These are phyloP conservation scores for Zygotorulaspora chibaensis DNA, from an alignment of 805 yeast genomes.

Conservation along the genomic window DNA sequence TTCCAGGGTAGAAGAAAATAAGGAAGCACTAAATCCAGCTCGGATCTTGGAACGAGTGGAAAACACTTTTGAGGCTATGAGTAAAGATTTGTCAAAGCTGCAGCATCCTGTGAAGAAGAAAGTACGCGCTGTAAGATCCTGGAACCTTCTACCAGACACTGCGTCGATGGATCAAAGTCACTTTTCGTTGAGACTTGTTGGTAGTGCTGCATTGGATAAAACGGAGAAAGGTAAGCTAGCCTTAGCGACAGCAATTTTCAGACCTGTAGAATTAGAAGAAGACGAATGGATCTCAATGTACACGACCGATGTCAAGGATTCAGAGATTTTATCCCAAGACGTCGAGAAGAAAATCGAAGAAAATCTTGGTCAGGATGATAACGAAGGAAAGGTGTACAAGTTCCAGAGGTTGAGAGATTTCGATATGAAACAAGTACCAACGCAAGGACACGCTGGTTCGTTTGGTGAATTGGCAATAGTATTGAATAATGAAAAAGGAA, in stretches of 20 bases:
- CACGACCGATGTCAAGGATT: slow-evolving; percentile 44
- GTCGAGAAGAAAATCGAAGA: slow-evolving; percentile 38
- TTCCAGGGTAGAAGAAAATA: slow-evolving; percentile 22
- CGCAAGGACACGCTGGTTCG: slow-evolving; percentile 24
- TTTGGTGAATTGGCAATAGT: slow-evolving; percentile 60
- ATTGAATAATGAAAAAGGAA: slow-evolving; percentile 48
- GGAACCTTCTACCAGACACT: slow-evolving; percentile 86
- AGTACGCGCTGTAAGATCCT: slow-evolving; percentile 67
- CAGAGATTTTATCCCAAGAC: slow-evolving; percentile 38
- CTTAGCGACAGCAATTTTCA: slow-evolving; percentile 59
- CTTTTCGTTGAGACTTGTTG: slow-evolving; percentile 56
- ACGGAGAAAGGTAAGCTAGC: slow-evolving; percentile 35
- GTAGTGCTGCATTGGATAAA: slow-evolving; percentile 43
- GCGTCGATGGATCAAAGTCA: slow-evolving; percentile 81
- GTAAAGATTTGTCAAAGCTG: slow-evolving; percentile 42
- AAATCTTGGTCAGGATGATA: slow-evolving; percentile 36
- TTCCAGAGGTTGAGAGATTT: slow-evolving; percentile 72
- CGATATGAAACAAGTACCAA: slow-evolving; percentile 56
- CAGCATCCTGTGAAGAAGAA: slow-evolving; percentile 76
- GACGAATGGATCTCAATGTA: slow-evolving; percentile 78
- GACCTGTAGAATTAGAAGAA: slow-evolving; percentile 63
- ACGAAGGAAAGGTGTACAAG: slow-evolving; percentile 49
- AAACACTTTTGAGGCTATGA: slow-evolving; percentile 64
- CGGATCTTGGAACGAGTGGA: slow-evolving; percentile 50
- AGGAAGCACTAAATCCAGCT: slow-evolving; percentile 23